phyloP scores from a whole-genome alignment of 345 rosid species.

The Luvunga scandens region DNA sequence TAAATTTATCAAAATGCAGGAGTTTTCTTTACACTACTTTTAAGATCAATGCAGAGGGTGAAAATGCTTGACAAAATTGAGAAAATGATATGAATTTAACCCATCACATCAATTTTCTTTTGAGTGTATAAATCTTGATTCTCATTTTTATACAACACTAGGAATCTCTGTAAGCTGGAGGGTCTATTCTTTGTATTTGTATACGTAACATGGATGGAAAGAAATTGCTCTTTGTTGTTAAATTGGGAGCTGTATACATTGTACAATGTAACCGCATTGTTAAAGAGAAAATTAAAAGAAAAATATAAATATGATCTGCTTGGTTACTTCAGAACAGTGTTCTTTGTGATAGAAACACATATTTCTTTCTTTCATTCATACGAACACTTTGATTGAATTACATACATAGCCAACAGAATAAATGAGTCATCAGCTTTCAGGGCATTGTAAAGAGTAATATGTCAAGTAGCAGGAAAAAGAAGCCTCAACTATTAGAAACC shows the following conservation, averaged over 20 bases:
- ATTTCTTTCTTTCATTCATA: no score
- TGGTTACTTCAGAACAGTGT: background rate
- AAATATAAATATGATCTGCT: background rate
- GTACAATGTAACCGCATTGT: background rate
- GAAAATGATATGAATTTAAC: slow-evolving; percentile 71
- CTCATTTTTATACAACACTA: background rate
- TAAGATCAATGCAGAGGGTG: slow-evolving; percentile 79
- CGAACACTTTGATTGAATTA: no score
- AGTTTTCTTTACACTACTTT: slow-evolving; percentile 50
- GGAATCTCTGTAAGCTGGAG: background rate
- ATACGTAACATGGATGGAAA: background rate
- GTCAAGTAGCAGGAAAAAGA: no score
- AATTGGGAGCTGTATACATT: slow-evolving; percentile 2
- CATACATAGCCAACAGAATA: no score
- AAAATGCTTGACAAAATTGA: slow-evolving; percentile 79
- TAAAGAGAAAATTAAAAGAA: background rate
- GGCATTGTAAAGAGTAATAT: no score
- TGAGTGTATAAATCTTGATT: background rate
- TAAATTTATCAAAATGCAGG: slow-evolving; percentile 43
- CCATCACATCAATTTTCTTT: no score
- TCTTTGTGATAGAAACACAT: background rate
- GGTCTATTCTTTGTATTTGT: background rate
- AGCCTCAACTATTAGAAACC: background rate
- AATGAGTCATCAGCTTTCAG: background rate
- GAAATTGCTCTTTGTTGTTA: slow-evolving; percentile 1